Conservation (phyloP, 2,329 filamentous ascomycete species). For the Amauroascus niger region DNA sequence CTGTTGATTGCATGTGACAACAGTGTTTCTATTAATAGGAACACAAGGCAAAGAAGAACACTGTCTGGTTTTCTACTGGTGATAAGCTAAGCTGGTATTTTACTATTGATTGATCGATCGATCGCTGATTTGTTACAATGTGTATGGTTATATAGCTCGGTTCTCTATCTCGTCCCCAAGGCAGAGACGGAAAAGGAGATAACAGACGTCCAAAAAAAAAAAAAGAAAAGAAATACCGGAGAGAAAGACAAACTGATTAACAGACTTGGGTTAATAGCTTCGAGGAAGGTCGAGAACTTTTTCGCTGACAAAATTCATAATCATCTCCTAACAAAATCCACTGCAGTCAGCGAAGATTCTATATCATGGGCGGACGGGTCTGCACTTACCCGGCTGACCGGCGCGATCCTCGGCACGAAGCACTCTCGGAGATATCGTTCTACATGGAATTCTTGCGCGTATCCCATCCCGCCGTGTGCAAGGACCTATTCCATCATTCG, state of each 20-base stretch:
- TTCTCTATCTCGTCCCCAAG: too few relatives aligned
- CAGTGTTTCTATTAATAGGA: conserved; percentile 6
- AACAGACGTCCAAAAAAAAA: neutral
- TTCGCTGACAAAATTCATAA: conserved; percentile 38
- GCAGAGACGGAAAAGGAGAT: too few relatives aligned
- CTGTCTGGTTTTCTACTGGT: neutral
- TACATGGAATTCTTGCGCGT: conserved; percentile 54
- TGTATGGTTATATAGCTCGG: too few relatives aligned
- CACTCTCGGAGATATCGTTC: conserved; percentile 52
- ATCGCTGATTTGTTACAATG: too few relatives aligned
- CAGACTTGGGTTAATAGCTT: conserved; percentile 29
- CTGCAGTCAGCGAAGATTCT: neutral
- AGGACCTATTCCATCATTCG: conserved; percentile 24
- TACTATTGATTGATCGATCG: too few relatives aligned
- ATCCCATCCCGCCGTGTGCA: conserved; percentile 53
- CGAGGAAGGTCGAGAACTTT: conserved; percentile 36
- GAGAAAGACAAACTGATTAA: neutral
- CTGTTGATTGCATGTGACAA: conserved; percentile 9
- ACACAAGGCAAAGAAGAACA: neutral
- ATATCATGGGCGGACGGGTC: neutral
- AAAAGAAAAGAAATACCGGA: neutral
- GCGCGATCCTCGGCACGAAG: conserved; percentile 51
- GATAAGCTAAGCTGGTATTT: too few relatives aligned
- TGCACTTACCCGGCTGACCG: conserved; percentile 38
- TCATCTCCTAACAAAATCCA: conserved; percentile 36